Conservation (phyloP, 1,284 basidiomycete species). For the Boletus smithii region DNA sequence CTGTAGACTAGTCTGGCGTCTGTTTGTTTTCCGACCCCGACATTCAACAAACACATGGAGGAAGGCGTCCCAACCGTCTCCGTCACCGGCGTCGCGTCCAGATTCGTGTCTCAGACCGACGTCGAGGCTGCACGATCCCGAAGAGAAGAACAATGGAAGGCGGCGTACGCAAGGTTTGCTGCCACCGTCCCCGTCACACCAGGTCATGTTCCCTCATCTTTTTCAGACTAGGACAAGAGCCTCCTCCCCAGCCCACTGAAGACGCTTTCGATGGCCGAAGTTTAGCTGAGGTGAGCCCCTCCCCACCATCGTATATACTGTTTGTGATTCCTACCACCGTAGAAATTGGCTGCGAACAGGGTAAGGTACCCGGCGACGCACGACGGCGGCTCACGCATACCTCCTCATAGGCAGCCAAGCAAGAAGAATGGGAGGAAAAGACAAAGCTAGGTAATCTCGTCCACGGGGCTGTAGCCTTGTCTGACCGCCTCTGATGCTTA, state of each 20-base stretch:
- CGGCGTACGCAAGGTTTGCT: slow-evolving; percentile 81
- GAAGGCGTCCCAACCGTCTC: slow-evolving; percentile 62
- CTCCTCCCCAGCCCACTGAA: slow-evolving; percentile 72
- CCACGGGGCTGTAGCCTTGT: not conserved
- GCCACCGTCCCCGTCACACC: slow-evolving; percentile 4
- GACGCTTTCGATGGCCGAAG: slow-evolving; percentile 85
- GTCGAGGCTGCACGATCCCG: slow-evolving; percentile 75
- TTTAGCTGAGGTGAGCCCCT: slow-evolving; percentile 75
- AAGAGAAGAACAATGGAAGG: slow-evolving; percentile 87
- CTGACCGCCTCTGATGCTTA: slow-evolving; percentile 9
- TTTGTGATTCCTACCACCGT: slow-evolving; percentile 34
- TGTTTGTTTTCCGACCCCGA: slow-evolving; percentile 19
- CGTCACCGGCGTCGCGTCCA: slow-evolving; percentile 64
- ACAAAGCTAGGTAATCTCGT: slow-evolving; percentile 70
- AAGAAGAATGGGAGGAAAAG: slow-evolving; percentile 93
- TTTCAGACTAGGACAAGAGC: slow-evolving; percentile 78
- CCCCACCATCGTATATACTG: not conserved
- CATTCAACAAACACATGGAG: slow-evolving; percentile 36
- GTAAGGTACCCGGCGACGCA: slow-evolving; percentile 40
- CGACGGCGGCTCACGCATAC: slow-evolving; percentile 21
- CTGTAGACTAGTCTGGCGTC: too few species aligned
- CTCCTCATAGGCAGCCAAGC: slow-evolving; percentile 70
- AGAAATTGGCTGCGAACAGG: slow-evolving; percentile 83
- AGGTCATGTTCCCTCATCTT: slow-evolving; percentile 12
- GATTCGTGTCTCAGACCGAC: slow-evolving; percentile 76